These are phyloP conservation scores for Lagenidium sp. DNA, from an alignment of 352 stramenopile genomes.

Conservation along the genomic window DNA sequence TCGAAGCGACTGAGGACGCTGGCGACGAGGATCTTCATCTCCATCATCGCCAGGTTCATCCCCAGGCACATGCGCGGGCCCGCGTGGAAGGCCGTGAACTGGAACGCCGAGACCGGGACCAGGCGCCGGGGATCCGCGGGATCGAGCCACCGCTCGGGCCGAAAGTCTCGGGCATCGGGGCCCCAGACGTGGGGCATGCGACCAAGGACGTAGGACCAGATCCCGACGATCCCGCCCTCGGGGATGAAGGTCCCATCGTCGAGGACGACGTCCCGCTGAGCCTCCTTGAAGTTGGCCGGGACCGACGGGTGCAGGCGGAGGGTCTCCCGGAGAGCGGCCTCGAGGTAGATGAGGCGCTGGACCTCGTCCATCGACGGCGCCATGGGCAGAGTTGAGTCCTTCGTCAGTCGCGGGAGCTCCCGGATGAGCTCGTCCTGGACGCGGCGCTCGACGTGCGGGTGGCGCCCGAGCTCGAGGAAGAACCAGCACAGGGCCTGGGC, in stretches of 20 bases:
- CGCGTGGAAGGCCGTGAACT: slow-evolving; percentile 39
- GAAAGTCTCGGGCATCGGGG: slow-evolving; percentile 14
- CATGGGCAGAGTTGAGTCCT: not conserved
- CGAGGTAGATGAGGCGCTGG: slow-evolving; percentile 9
- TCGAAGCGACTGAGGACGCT: slow-evolving; percentile 29
- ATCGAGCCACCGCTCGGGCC: slow-evolving; percentile 21
- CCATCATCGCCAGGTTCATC: slow-evolving; percentile 32
- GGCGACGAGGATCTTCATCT: slow-evolving; percentile 32
- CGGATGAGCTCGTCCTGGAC: slow-evolving; percentile 12
- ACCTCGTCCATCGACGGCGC: slow-evolving; percentile 11
- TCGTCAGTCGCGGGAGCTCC: not conserved
- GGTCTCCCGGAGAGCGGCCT: slow-evolving; percentile 21
- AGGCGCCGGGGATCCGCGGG: slow-evolving; percentile 7
- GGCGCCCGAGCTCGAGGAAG: slow-evolving; percentile 28
- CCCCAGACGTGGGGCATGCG: slow-evolving; percentile 20
- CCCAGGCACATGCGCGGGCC: slow-evolving; percentile 37
- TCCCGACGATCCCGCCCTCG: slow-evolving; percentile 12
- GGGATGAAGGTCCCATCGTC: slow-evolving; percentile 24
- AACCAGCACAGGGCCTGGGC: slow-evolving; percentile 37
- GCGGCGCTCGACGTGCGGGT: slow-evolving; percentile 19
- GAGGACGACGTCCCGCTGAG: slow-evolving; percentile 16
- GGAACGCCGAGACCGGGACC: slow-evolving; percentile 19
- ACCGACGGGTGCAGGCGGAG: slow-evolving; percentile 31
- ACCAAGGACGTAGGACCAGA: slow-evolving; percentile 22
- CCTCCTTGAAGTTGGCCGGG: slow-evolving; percentile 22